Conservation (phyloP, 202 grass and related monocot species). For the Dendrocalamus latiflorus region DNA sequence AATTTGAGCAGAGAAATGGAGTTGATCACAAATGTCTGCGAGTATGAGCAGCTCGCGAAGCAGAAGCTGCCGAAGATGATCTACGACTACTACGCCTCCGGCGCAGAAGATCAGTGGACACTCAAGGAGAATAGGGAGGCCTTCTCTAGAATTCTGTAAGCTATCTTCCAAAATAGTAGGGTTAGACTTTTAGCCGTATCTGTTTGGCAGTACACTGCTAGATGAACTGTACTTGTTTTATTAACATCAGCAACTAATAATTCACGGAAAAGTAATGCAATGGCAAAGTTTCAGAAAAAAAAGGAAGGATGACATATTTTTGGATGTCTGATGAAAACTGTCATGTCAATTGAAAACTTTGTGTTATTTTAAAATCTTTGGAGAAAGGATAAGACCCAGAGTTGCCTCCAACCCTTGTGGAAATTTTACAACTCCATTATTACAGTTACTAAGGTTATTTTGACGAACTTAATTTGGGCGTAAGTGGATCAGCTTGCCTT, state of each 20-base stretch:
- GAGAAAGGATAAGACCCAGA: not conserved
- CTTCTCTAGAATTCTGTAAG: constrained; percentile 95
- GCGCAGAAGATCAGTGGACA: constrained; percentile 91
- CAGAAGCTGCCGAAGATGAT: constrained; percentile 88
- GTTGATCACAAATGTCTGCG: constrained; percentile 74
- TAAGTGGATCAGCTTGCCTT: constrained; percentile 17
- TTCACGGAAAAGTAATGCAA: not conserved
- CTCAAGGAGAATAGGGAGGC: constrained; percentile 87
- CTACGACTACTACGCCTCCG: constrained; percentile 88
- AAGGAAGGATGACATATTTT: not conserved
- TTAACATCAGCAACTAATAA: constrained; percentile 30
- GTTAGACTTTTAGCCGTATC: constrained; percentile 3
- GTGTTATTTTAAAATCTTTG: not conserved
- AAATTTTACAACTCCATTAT: not conserved
- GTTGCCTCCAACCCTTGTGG: not conserved
- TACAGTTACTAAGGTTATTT: not conserved
- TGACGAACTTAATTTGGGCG: not conserved
- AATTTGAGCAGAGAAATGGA: constrained; percentile 46
- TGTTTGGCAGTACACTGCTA: not conserved
- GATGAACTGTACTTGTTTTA: constrained; percentile 33
- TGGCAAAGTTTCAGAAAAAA: not conserved
- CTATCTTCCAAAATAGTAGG: constrained; percentile 37
- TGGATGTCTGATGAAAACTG: not conserved
- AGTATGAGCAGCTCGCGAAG: constrained; percentile 73
- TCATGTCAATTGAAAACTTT: not conserved